Conservation (phyloP, 148 eudicot genomes). For the Amaranthus palmeri region DNA sequence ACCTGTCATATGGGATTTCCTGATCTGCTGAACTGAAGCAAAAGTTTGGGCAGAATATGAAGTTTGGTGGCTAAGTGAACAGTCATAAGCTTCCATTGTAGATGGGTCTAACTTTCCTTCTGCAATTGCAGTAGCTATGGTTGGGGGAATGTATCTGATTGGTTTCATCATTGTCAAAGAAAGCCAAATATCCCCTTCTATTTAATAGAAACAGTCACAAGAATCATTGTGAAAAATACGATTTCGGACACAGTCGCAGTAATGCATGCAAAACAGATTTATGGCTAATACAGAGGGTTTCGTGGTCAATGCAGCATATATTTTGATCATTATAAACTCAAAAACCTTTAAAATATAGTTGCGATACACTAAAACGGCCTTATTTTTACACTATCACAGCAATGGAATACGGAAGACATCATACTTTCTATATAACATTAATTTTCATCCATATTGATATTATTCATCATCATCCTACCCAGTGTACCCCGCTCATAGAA, state of each 20-base stretch:
- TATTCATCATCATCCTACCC: too few relatives aligned
- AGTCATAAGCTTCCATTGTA: constrained; percentile 62
- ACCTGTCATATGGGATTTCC: constrained; percentile 17
- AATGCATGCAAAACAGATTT: too few relatives aligned
- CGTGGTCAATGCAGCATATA: too few relatives aligned
- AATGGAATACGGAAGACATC: neutral
- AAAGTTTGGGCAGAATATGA: constrained; percentile 8
- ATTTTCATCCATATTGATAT: neutral
- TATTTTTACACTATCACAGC: neutral
- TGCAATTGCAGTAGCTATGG: constrained; percentile 67
- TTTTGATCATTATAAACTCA: too few relatives aligned
- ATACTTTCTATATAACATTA: neutral
- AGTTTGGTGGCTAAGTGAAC: constrained; percentile 25
- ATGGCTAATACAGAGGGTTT: too few relatives aligned
- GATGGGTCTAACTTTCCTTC: constrained; percentile 61
- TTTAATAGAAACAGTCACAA: neutral
- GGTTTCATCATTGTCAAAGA: constrained; percentile 37
- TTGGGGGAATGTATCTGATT: constrained; percentile 41
- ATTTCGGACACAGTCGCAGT: neutral
- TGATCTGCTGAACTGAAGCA: constrained; percentile 30
- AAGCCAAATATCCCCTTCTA: neutral
- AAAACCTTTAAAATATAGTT: too few relatives aligned
- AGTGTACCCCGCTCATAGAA: too few relatives aligned
- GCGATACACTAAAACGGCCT: too few relatives aligned
- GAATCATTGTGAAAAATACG: neutral